Base-by-base conservation (phyloP, 768 basidiomycete genomes). In the Boletus tomentosulus region DNA sequence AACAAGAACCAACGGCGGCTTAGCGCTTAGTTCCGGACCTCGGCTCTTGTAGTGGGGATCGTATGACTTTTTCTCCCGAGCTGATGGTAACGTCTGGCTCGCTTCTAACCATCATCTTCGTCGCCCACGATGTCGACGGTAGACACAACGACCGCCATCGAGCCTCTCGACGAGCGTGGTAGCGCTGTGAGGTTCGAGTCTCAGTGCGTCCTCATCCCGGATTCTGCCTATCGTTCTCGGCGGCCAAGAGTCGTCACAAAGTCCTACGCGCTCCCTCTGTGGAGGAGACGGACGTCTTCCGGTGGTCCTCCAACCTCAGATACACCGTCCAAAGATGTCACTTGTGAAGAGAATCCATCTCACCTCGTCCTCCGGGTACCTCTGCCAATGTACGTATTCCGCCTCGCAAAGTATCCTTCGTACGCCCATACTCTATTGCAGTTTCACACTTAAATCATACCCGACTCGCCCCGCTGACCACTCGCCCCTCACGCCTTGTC, bases 161-260 rank as follows among this genome's bases (percentile, higher is more conserved):
- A 57, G 5, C 48, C 55, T n/a, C 27, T 58, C 48, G 62, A 58
- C 24, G 70, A 68, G 37, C 59, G 19, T 9, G 57, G 60, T 0
- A 63, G 70, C 53, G 63, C 62, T 24, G 89, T 90, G 4, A 79
- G 88, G 52, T 91, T 91, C 70, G 81, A 90, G 73, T 73, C 75
- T 50, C 78, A 85, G 62, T 90, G 89, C 55, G 73, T 87, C 4
- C 78, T 91, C 61, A 90, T 91, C 52, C 88, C 88, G n/a, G 80
- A 86, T 48, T 65, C 62, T 15, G 60, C 62, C 1, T 65, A 67
- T 15, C 70, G 71, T 47, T 70, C 74, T 4, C 79, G 75, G 50
- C 69, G 77, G 27, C 76, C 82, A 25, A 73, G 76, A 42, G 71
- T 87, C 45, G 65, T 84, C 59, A 83, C 82, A 27, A 88, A 81